A percentile compares a stretch with the other conserved stretches of the same genome.
Conservation (phyloP, 257 asterid species). For the Fraxinus cuspidata region DNA sequence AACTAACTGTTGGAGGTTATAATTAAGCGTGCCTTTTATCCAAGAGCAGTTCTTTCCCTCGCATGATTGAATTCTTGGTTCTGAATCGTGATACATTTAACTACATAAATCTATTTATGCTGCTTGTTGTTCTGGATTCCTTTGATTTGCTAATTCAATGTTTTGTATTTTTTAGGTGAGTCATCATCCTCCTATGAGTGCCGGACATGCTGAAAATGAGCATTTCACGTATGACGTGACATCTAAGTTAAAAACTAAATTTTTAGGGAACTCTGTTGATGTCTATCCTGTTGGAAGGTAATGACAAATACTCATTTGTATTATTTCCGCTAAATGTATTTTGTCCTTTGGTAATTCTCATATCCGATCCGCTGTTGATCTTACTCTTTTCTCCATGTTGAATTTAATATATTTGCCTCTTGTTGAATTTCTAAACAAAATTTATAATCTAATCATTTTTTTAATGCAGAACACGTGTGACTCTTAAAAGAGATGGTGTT, state of each 20-base stretch:
- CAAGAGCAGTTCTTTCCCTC: not conserved
- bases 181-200: slow-evolving; percentile 99
- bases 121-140: slow-evolving; percentile 4
- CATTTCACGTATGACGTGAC: slow-evolving; percentile 87
- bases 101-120: not conserved
- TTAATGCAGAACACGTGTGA: slow-evolving; percentile 77
- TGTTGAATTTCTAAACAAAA: slow-evolving; percentile 8
- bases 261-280: slow-evolving; percentile 89
- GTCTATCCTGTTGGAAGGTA: slow-evolving; percentile 99
- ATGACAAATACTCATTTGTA: not conserved
- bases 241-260: slow-evolving; percentile 87
- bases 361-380: not conserved
- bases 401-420: not conserved
- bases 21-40: not conserved
- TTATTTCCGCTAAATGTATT: not conserved
- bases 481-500: slow-evolving; percentile 77
- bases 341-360: not conserved
- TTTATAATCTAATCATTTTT: not conserved
- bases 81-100: not conserved
- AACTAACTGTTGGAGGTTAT: not conserved
- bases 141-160: slow-evolving; percentile 8
- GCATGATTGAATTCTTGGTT: slow-evolving; percentile 18
- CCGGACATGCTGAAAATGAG: slow-evolving; percentile 94
- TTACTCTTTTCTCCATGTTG: not conserved
- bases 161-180: slow-evolving; percentile 41